phyloP scores from a whole-genome alignment of 805 yeast genomes.

The Yarrowia sp. region DNA sequence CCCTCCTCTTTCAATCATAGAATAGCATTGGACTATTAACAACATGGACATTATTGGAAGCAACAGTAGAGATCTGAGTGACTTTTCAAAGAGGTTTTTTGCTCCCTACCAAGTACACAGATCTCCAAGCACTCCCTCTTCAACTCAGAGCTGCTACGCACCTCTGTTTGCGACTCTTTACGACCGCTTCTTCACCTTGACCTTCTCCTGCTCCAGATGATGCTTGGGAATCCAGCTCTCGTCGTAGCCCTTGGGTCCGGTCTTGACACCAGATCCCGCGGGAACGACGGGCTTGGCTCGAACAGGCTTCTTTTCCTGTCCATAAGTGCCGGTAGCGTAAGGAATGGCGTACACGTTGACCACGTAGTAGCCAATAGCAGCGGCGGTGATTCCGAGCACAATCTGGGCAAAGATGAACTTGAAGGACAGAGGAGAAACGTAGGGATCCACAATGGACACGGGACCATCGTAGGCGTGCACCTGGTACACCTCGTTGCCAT shows the following conservation, averaged over 20 bases:
- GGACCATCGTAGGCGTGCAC: slow-evolving; percentile 43
- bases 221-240: slow-evolving; percentile 57
- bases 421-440: slow-evolving; percentile 75
- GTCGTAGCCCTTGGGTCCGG: slow-evolving; percentile 50
- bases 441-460: slow-evolving; percentile 65
- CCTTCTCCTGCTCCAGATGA: slow-evolving; percentile 48
- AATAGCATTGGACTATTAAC: no score
- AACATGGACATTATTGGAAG: no score
- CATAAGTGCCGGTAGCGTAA: slow-evolving; percentile 41
- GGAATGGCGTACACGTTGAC: slow-evolving; percentile 47
- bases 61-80: no score
- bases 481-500: slow-evolving; percentile 43
- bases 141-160: no score
- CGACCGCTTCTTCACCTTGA: slow-evolving; percentile 39
- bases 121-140: no score
- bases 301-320: slow-evolving; percentile 34
- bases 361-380: slow-evolving; percentile 58
- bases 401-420: slow-evolving; percentile 69
- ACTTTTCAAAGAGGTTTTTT: no score
- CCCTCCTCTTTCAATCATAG: no score
- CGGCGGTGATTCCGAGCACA: slow-evolving; percentile 59
- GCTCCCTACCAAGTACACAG: no score
- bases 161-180: no score
- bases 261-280: slow-evolving; percentile 41
- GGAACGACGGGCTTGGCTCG: slow-evolving; percentile 39